Conservation (phyloP, 1,139 yeast genomes). For the Yamadazyma friedrichii region DNA sequence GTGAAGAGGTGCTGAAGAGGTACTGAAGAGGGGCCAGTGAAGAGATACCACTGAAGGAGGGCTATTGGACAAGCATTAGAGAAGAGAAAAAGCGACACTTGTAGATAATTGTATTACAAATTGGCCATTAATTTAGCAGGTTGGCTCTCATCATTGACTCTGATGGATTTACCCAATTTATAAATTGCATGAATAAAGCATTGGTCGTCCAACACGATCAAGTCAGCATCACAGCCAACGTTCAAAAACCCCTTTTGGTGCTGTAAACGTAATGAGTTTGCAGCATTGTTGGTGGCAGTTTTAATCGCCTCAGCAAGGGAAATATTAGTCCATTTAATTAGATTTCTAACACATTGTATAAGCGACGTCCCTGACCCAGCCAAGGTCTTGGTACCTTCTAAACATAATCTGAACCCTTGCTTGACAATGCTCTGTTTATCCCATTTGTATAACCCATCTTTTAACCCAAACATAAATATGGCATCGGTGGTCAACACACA, state of each 20-base stretch:
- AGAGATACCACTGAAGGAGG: no score
- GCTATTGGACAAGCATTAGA: no score
- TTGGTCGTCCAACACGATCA: conserved; percentile 45
- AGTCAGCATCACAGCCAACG: conserved; percentile 59
- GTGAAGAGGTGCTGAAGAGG: no score
- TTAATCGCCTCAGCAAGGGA: conserved; percentile 54
- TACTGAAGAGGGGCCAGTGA: no score
- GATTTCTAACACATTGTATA: conserved; percentile 53
- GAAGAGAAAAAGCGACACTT: no score
- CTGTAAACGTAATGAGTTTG: conserved; percentile 45
- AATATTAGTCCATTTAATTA: conserved; percentile 52
- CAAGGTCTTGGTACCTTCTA: conserved; percentile 58
- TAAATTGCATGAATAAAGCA: conserved; percentile 51
- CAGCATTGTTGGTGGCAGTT: conserved; percentile 59
- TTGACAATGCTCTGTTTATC: conserved; percentile 50
- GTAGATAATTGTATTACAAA: no score
- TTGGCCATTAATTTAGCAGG: conserved; percentile 22
- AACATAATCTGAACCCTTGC: conserved; percentile 45
- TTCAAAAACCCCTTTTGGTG: conserved; percentile 51
- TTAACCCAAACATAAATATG: conserved; percentile 53
- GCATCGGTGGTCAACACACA: conserved; percentile 65
- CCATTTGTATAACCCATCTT: conserved; percentile 53
- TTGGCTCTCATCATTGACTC: conserved; percentile 19
- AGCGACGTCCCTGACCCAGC: conserved; percentile 65
- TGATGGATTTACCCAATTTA: conserved; percentile 43